Evolutionary conservation across 768 basidiomycete species (phyloP).

Genomic region (Multifurca ochricompacta): DNA sequence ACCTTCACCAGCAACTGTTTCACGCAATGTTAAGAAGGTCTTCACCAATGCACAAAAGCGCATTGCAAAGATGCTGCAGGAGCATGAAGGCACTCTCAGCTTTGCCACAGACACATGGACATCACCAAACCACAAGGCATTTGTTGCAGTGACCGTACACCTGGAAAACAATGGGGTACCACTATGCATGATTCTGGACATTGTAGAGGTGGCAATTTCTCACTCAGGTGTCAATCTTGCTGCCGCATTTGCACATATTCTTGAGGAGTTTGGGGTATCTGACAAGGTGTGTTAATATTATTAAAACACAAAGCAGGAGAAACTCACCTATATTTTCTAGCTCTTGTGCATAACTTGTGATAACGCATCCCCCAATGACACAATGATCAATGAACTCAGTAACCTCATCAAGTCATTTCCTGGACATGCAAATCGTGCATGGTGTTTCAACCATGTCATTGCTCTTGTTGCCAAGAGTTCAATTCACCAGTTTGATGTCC

Average conservation of each 20-base stretch:
- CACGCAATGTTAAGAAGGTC: constrained; percentile 27
- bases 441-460: constrained; percentile 35
- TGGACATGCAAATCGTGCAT: constrained; percentile 23
- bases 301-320: constrained; percentile 10
- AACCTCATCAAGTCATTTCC: constrained; percentile 22
- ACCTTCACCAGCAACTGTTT: constrained; percentile 29
- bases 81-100: constrained; percentile 17
- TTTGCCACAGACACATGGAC: no score
- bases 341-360: constrained; percentile 32
- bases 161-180: not conserved
- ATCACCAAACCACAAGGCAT: not conserved
- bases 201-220: constrained; percentile 9
- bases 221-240: constrained; percentile 29
- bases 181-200: not conserved
- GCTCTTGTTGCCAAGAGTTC: constrained; percentile 32
- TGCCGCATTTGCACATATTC: constrained; percentile 21
- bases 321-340: no score
- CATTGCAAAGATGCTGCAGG: constrained; percentile 27
- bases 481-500: constrained; percentile 30
- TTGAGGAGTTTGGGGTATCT: constrained; percentile 25
- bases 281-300: constrained; percentile 25
- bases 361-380: constrained; percentile 32
- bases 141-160: not conserved
- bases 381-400: constrained; percentile 28
- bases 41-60: constrained; percentile 22